Percentiles rank a stretch among this genome's conserved stretches.
These are phyloP conservation scores for Blepharisma stoltei DNA, from an alignment of 73 alveolate genomes.

Conservation along the genomic window DNA sequence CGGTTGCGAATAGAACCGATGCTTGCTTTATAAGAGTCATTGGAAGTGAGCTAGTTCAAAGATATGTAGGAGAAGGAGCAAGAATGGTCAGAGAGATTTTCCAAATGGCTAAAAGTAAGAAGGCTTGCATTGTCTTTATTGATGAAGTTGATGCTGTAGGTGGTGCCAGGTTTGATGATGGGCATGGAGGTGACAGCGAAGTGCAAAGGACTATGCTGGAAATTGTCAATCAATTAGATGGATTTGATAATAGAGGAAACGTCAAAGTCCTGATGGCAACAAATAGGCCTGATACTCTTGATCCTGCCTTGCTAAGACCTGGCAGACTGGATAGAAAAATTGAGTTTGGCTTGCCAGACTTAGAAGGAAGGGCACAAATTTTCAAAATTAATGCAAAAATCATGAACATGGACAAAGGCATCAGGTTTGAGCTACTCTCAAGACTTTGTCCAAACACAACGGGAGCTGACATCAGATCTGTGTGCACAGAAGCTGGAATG, in stretches of 20 bases:
- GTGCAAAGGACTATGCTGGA: slow-evolving; percentile 97
- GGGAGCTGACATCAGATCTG: slow-evolving; percentile 96
- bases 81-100: slow-evolving; percentile 98
- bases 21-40: slow-evolving; percentile 99
- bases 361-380: slow-evolving; percentile 97
- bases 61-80: slow-evolving; percentile 99
- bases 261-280: slow-evolving; percentile 99
- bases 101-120: slow-evolving; percentile 94
- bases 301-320: slow-evolving; percentile 99
- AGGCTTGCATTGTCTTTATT: slow-evolving; percentile 93
- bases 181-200: slow-evolving; percentile 92
- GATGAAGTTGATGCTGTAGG: slow-evolving; percentile 99
- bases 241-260: slow-evolving; percentile 98
- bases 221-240: slow-evolving; percentile 98
- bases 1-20: slow-evolving; percentile 96
- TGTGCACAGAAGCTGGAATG: slow-evolving; percentile 97
- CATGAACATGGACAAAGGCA: slow-evolving; percentile 97
- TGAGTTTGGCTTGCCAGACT: slow-evolving; percentile 98
- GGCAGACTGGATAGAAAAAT: slow-evolving; percentile 99
- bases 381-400: slow-evolving; percentile 98
- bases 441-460: slow-evolving; percentile 96
- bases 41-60: slow-evolving; percentile 98
- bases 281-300: slow-evolving; percentile 99
- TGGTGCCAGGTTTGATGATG: slow-evolving; percentile 98
- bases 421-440: slow-evolving; percentile 95